A percentile compares a stretch with the other conserved stretches of the same genome.
These are phyloP conservation scores for Daldinia bambusicola DNA, from an alignment of 495 filamentous ascomycete genomes.

Conservation along the genomic window DNA sequence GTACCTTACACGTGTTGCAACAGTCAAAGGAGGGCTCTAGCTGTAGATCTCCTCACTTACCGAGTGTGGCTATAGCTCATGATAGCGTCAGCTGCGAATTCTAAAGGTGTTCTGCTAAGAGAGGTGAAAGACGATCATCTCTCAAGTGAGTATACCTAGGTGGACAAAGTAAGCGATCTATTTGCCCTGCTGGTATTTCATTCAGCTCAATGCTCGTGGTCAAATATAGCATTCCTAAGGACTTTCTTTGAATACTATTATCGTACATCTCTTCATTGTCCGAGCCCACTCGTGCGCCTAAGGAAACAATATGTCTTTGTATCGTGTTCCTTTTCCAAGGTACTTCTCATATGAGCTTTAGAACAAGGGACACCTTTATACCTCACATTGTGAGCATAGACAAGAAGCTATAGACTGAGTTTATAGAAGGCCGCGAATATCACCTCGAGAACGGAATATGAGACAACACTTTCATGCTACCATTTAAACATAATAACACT, in stretches of 20 bases:
- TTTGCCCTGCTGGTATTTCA: no score
- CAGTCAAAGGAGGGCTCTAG: no score
- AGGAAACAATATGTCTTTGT: neutral
- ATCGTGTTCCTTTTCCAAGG: neutral
- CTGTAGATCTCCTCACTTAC: no score
- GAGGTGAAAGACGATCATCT: neutral
- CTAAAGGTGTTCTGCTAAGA: neutral
- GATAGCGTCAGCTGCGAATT: no score
- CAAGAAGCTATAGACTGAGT: neutral
- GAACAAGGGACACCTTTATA: neutral
- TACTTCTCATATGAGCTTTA: neutral
- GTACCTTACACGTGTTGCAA: no score
- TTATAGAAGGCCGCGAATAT: neutral
- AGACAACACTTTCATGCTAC: neutral
- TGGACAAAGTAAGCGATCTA: no score
- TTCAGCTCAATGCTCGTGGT: no score
- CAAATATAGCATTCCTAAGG: neutral
- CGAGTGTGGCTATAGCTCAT: no score
- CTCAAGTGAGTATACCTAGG: neutral
- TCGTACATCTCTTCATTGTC: neutral
- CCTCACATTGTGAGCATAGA: neutral
- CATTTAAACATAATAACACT: neutral
- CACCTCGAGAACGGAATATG: neutral
- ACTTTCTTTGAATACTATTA: neutral
- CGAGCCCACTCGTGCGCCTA: neutral